Evolutionary conservation across 345 rosid genomes (phyloP), one percentile per base, ranked within the genome.

Genomic region (Salix exigua): DNA sequence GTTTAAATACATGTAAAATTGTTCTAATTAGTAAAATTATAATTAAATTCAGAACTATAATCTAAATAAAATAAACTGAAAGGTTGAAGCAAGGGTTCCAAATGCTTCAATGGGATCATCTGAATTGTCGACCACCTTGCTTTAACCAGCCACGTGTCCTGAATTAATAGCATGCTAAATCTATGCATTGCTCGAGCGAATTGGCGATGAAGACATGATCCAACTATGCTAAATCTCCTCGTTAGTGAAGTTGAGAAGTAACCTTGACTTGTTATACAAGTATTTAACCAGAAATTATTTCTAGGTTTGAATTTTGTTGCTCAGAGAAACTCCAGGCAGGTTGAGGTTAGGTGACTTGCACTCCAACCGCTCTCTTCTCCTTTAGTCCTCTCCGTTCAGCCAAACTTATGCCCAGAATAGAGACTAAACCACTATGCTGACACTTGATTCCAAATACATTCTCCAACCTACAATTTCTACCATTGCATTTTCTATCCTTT

Each of bases 281-380:
- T 37, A 70, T 38, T 18, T 53, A 74, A 37, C 31, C 46, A 18
- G 17, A 23, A 31, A 38, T 26, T 26, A 1, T 38, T 79, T 80
- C 80, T 81, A 81, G 83, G 88, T 83, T 82, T 83, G 91, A 85
- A 80, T 77, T 70, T 63, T 37, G 44, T 6, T 53, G 30, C 61
- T 50, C 25, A 23, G 7, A 40, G n/a, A 62, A 75, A 63, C 63
- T 65, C 44, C 50, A 13, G 40, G 10, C 62, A 58, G 53, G 79
- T 72, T 25, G 28, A 82, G 80, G 91, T 90, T 83, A 42, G 97
- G 90, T 90, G 89, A 77, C 89, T 86, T 86, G 82, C 87, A 75
- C 79, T 71, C 85, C 88, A 90, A 82, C 98, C 82, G 87, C 91
- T 83, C 80, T 81, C 79, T 83, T 82, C 60, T 55, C 75, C 58